Evolutionary conservation across 768 basidiomycete genomes (phyloP), one percentile per base, ranked within the genome.

Genomic region (Lyophyllum semitale): DNA sequence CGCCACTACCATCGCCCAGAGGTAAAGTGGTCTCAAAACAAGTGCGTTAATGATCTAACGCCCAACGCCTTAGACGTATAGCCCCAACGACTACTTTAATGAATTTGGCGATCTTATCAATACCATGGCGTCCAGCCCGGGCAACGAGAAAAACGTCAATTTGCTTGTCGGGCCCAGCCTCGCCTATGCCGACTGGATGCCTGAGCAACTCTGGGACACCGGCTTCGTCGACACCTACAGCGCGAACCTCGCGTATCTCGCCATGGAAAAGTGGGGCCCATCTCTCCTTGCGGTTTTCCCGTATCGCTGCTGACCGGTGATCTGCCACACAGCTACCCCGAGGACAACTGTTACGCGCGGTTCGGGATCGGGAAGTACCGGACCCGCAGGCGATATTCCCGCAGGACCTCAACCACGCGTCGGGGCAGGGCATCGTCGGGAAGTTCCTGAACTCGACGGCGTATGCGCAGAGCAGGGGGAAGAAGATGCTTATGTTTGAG

Each of bases 401-500:
- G 0, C 66, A 62, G 18, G 92, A 82, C 66, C 78, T 93, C 20
- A 83, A 77, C 45, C 91, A 93, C 64, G 71, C 73, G 2, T 73
- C 84, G 1, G 82, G 81, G 0, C 69, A 74, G 45, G 66, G 58
- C 23, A 71, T 91, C 27, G 77, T 86, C 20, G 55, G 61, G 0
- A 72, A 73, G 11, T 92, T 89, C 66, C 60, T 84, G 15, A 76
- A 73, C 51, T 79, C 82, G 1, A 75, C 83, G 0, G 57, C 56
- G 47, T 74, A 74, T 18, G 82, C 83, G 0, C 73, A 75, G 53
- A 65, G 64, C 0, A 69, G 69, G 35, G 66, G 69, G 2, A 78
- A 81, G 59, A 76, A 77, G 22, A 67, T 88, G 26, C 61, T 86
- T 47, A 87, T 90, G 85, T 78, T 88, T 57, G 88, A 90, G 68